Evolutionary conservation across 2,329 filamentous ascomycete genomes (phyloP).

Genomic region (Cladorrhinum sp.): DNA sequence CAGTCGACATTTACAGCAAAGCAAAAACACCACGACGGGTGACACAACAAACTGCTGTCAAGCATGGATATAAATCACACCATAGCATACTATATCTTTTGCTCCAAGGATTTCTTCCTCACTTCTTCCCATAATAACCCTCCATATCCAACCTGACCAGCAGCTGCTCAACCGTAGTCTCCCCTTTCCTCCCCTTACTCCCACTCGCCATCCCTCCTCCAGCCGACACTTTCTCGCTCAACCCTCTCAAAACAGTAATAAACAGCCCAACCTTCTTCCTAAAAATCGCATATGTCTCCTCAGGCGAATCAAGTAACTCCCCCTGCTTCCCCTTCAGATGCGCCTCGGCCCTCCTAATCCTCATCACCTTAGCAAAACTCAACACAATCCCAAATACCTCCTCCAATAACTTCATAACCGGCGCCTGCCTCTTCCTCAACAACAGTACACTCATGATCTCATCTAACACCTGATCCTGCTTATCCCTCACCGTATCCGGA

Average conservation of each 20-base stretch:
- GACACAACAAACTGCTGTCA: background rate
- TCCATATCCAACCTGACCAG: conserved; percentile 32
- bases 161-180: conserved; percentile 26
- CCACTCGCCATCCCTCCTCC: conserved; percentile 24
- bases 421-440: conserved; percentile 70
- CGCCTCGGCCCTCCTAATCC: conserved; percentile 30
- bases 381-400: conserved; percentile 74
- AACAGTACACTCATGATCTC: conserved; percentile 71
- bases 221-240: conserved; percentile 61
- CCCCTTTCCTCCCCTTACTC: conserved; percentile 29
- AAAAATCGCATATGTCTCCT: conserved; percentile 61
- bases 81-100: too few relatives aligned
- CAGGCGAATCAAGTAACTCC: conserved; percentile 27
- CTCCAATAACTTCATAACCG: conserved; percentile 69
- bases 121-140: conserved; percentile 23
- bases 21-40: background rate
- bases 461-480: conserved; percentile 72
- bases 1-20: background rate
- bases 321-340: conserved; percentile 25
- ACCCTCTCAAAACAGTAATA: conserved; percentile 65
- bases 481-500: conserved; percentile 63
- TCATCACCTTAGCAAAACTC: conserved; percentile 58
- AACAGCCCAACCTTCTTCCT: conserved; percentile 72
- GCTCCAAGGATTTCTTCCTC: background rate
- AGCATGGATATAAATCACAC: background rate